Conservation (phyloP, 371 early-diverging fungal species). For the Choanephora cucurbitarum region DNA sequence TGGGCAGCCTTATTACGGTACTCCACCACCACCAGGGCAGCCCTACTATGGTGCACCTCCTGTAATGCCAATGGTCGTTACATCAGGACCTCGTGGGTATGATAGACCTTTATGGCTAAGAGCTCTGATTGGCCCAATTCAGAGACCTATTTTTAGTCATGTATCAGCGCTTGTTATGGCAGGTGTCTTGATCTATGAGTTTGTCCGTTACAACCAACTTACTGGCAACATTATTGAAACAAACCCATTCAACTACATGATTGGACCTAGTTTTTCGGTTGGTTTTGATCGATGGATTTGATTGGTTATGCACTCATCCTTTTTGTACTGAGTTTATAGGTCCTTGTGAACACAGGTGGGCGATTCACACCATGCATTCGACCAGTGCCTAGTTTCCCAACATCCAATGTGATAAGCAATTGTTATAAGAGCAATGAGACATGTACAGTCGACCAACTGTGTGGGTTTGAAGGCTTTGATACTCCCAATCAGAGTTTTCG, state of each 20-base stretch:
- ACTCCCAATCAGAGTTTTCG: slow-evolving; percentile 78
- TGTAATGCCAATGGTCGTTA: neutral
- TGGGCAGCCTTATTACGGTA: slow-evolving; percentile 13
- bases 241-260: slow-evolving; percentile 62
- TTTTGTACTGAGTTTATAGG: slow-evolving; percentile 35
- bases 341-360: slow-evolving; percentile 58
- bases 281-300: slow-evolving; percentile 11
- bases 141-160: slow-evolving; percentile 56
- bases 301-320: too few species aligned
- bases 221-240: slow-evolving; percentile 57
- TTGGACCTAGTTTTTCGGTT: slow-evolving; percentile 62
- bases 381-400: slow-evolving; percentile 35
- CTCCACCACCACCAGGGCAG: slow-evolving; percentile 15
- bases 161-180: slow-evolving; percentile 54
- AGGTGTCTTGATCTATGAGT: slow-evolving; percentile 56
- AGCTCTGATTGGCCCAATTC: slow-evolving; percentile 35
- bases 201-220: slow-evolving; percentile 52
- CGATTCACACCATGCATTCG: slow-evolving; percentile 68
- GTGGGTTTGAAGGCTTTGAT: slow-evolving; percentile 58
- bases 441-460: slow-evolving; percentile 55
- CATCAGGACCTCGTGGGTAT: slow-evolving; percentile 13
- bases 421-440: slow-evolving; percentile 34
- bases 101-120: slow-evolving; percentile 18
- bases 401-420: slow-evolving; percentile 9
- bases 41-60: slow-evolving; percentile 13